Evolutionary conservation across 2,329 filamentous ascomycete species (phyloP).

Genomic region (Stachybotrys chlorohalonatus): DNA sequence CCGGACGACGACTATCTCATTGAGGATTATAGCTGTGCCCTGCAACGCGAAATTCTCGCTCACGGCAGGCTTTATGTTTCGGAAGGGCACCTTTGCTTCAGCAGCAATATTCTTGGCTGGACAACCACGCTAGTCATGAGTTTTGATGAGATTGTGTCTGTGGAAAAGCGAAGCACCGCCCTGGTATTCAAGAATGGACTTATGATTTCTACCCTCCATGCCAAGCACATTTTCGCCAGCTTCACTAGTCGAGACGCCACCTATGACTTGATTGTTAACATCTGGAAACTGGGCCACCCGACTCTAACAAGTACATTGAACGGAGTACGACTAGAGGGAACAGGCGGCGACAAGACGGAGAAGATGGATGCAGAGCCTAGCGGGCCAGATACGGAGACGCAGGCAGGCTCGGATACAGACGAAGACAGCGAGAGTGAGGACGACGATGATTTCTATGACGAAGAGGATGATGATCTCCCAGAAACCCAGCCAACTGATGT

Average conservation of each 20-base stretch:
- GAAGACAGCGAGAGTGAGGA: conserved; percentile 58
- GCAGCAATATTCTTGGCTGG: conserved; percentile 98
- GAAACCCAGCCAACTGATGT: conserved; percentile 39
- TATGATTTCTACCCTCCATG: conserved; percentile 91
- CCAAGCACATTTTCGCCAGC: conserved; percentile 91
- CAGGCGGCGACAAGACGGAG: conserved; percentile 83
- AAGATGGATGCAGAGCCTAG: conserved; percentile 53
- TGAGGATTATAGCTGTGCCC: conserved; percentile 93
- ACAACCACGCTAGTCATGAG: conserved; percentile 95
- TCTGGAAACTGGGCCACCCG: conserved; percentile 96
- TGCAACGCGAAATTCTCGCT: conserved; percentile 90
- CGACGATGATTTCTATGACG: conserved; percentile 68
- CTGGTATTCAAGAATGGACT: conserved; percentile 95
- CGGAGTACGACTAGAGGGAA: conserved; percentile 72
- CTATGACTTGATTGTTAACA: conserved; percentile 93
- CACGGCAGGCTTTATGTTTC: conserved; percentile 94
- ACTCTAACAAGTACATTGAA: conserved; percentile 86
- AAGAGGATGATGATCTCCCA: conserved; percentile 69
- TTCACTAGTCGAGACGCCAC: conserved; percentile 91
- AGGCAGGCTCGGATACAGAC: conserved; percentile 48
- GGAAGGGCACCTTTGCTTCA: conserved; percentile 95
- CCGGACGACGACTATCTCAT: conserved; percentile 97
- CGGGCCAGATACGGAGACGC: conserved; percentile 24
- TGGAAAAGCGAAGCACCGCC: conserved; percentile 94
- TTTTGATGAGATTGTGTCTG: conserved; percentile 94